Evolutionary conservation across 768 basidiomycete species (phyloP).

Genomic region (Candolleomyces aberdarensis): DNA sequence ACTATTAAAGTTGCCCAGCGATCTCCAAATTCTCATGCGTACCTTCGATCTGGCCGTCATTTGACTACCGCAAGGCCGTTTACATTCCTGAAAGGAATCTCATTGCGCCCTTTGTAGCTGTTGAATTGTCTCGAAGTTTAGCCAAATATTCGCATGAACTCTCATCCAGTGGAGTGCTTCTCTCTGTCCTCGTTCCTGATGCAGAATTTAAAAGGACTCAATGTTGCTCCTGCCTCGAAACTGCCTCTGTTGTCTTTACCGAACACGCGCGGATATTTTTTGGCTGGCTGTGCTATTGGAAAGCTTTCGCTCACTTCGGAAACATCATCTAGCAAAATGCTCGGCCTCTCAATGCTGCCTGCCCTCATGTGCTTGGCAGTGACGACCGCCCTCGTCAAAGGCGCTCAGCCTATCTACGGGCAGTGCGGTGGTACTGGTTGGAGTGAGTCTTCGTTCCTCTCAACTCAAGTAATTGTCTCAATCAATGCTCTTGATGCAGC

Average conservation of each 20-base stretch:
- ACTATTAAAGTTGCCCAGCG: not conserved
- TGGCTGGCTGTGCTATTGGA: too few relatives aligned
- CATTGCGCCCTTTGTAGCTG: not conserved
- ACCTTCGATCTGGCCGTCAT: not conserved
- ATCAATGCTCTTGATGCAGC: slow-evolving; percentile 16
- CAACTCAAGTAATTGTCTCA: not conserved
- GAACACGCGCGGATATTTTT: too few relatives aligned
- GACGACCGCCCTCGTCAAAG: not conserved
- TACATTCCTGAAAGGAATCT: not conserved
- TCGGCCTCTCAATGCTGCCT: not conserved
- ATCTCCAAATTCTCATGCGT: not conserved
- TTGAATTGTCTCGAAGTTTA: not conserved
- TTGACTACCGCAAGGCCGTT: not conserved
- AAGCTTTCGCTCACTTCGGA: too few relatives aligned
- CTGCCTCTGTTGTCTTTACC: not conserved
- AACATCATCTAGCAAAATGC: not conserved
- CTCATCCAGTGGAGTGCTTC: not conserved
- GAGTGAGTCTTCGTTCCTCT: slow-evolving; percentile 32
- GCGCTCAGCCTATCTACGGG: slow-evolving; percentile 34
- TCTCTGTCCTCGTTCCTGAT: not conserved
- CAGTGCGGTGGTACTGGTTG: slow-evolving; percentile 55
- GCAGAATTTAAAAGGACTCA: not conserved
- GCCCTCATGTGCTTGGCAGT: not conserved
- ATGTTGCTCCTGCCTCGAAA: not conserved
- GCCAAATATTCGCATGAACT: not conserved